A percentile compares a stretch with the other conserved stretches of the same genome.
These are phyloP conservation scores for Penicillium concentricum DNA, from an alignment of 2,329 filamentous ascomycete species.

Conservation along the genomic window DNA sequence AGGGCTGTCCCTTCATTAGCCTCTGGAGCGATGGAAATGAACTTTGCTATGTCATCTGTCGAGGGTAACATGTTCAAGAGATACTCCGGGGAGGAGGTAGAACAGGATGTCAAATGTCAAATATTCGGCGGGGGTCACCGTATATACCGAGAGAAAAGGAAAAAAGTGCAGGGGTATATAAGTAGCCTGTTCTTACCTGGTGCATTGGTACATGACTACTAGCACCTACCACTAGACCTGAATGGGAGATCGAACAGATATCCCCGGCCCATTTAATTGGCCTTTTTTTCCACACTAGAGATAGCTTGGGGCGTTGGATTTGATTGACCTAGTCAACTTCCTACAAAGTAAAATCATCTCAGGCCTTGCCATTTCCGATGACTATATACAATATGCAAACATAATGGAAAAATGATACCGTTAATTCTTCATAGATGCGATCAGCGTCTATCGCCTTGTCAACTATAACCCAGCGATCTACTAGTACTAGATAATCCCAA, in stretches of 20 bases:
- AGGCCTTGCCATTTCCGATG: neutral
- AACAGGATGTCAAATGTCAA: neutral
- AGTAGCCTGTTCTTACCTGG: neutral
- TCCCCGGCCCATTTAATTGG: neutral
- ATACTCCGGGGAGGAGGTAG: neutral
- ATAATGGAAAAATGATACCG: neutral
- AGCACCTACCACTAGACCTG: neutral
- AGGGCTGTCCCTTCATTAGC: neutral
- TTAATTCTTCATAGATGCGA: conserved; percentile 7
- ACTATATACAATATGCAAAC: neutral
- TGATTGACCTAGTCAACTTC: neutral
- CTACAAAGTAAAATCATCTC: neutral
- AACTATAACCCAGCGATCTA: conserved; percentile 12
- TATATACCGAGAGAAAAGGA: neutral
- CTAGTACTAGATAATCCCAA: conserved; percentile 18
- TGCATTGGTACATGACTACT: neutral
- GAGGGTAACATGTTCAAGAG: neutral
- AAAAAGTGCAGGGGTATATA: neutral
- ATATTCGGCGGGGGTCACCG: neutral
- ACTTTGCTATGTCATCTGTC: neutral
- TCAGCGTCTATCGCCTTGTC: conserved; percentile 3
- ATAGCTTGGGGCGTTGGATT: neutral
- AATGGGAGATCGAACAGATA: neutral
- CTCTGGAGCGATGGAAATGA: conserved; percentile 5
- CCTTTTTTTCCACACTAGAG: neutral